Conservation (phyloP, 768 basidiomycete species). For the Hericium rajendrae region DNA sequence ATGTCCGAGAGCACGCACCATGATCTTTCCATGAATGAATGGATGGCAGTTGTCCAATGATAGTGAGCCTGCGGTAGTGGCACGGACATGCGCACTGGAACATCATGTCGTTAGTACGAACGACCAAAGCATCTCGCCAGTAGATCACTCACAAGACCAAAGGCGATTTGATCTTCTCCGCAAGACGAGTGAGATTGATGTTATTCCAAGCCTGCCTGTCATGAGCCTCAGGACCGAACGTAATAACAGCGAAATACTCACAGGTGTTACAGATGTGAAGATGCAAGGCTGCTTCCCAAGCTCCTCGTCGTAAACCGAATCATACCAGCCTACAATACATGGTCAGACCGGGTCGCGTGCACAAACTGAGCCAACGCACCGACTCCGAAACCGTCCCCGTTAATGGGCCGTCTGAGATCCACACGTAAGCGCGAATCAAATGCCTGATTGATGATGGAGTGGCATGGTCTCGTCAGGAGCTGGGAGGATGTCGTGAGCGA, state of each 20-base stretch:
- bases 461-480: constrained; percentile 88
- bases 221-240: not conserved
- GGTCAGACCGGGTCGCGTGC: not conserved
- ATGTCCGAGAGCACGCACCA: constrained; percentile 42
- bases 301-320: constrained; percentile 74
- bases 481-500: constrained; percentile 18
- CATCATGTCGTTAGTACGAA: not conserved
- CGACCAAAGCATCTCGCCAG: not conserved
- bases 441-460: constrained; percentile 96
- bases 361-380: constrained; percentile 35
- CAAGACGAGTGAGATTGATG: constrained; percentile 82
- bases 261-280: constrained; percentile 91
- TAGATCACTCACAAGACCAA: constrained; percentile 70
- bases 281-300: constrained; percentile 85
- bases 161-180: constrained; percentile 95
- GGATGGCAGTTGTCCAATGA: constrained; percentile 94
- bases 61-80: constrained; percentile 87
- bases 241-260: constrained; percentile 26
- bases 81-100: constrained; percentile 81
- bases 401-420: constrained; percentile 77
- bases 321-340: constrained; percentile 74
- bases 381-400: constrained; percentile 94
- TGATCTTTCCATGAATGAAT: constrained; percentile 83
- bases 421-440: constrained; percentile 87
- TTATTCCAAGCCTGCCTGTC: constrained; percentile 88